Base-by-base conservation (phyloP, 2,329 filamentous ascomycete species). In the Claviceps quebecensis region DNA sequence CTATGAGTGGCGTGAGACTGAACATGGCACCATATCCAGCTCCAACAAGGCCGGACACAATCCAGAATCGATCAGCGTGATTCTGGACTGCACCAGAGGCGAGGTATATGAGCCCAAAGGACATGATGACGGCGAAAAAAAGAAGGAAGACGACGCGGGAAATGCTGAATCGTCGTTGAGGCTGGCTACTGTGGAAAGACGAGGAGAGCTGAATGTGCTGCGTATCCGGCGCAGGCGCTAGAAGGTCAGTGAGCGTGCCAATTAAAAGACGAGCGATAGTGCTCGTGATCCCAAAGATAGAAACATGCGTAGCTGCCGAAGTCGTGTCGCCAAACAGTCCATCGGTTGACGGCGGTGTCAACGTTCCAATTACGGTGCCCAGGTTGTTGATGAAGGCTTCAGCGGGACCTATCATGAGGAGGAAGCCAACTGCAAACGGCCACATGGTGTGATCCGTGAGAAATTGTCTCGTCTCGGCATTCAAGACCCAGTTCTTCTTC, bases 341-440 rank as follows among this genome's bases (percentile, higher is more conserved):
- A 45, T 70, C 65, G 17, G 74, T 63, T 6, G 69, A 65, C 17
- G 80, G 81, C 14, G 77, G 77, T 45, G 86, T 87, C 3, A 96
- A 73, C 0, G 91, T 95, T 58, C 86, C 84, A 59, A 97, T 90
- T 55, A 98, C 84, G 23, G 90, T 96, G 38, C 93, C 93, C 9
- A 98, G 73, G 60, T 97, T 98, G 70, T 97, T 98, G 69, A 97
- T 89, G 65, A 96, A 98, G 11, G 91, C 87, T 68, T 98, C 93
- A n/a, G 90, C 91, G 0, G 93, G 91, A 0, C 93, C 93, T 50
- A 90, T 87, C 59, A 95, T 87, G 56, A 97, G 77, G 67, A 97
- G 87, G 69, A 98, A 97, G 19, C 89, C 90, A 1, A 83, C 72
- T 0, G 91, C 88, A 58, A 98, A 84, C 63, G 83, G 86, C 91